Evolutionary conservation across 176 grass and related monocot genomes (phyloP).

Genomic region (Panicum miliaceum): DNA sequence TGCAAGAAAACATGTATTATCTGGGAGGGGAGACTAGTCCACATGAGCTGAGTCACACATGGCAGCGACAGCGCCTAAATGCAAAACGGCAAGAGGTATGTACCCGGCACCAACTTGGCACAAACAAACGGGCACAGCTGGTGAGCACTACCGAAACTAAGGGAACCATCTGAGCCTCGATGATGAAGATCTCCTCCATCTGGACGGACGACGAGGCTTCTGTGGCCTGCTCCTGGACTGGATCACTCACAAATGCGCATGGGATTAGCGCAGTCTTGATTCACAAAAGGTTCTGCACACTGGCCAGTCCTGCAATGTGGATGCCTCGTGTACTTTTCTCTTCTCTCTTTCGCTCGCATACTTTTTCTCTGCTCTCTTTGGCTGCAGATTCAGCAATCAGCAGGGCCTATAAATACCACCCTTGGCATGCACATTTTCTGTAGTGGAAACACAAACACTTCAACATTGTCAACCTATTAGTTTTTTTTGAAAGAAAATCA

Average conservation of each 20-base stretch:
- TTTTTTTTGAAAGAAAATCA: too few species aligned
- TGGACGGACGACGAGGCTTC: not conserved
- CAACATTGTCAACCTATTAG: not conserved
- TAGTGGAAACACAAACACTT: not conserved
- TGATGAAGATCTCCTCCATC: slow-evolving; percentile 4
- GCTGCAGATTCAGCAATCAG: not conserved
- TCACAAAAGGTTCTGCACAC: not conserved
- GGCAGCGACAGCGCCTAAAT: not conserved
- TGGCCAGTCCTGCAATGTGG: not conserved
- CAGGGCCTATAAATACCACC: slow-evolving; percentile 10
- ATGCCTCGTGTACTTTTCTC: not conserved
- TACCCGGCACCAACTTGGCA: slow-evolving; percentile 21
- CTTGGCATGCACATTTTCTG: slow-evolving; percentile 19
- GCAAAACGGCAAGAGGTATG: slow-evolving; percentile 1
- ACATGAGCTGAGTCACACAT: not conserved
- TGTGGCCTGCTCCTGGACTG: slow-evolving; percentile 39
- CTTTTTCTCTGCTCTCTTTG: not conserved
- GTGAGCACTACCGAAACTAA: not conserved
- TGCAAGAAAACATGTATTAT: slow-evolving; percentile 37
- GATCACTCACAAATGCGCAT: not conserved
- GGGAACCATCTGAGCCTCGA: not conserved
- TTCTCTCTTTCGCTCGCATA: not conserved
- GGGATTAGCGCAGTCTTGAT: slow-evolving; percentile 12
- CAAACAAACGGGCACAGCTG: slow-evolving; percentile 35
- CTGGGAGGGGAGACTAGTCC: not conserved